Base-by-base conservation (phyloP, 352 stramenopile genomes). In the Saprolegnia diclina region DNA sequence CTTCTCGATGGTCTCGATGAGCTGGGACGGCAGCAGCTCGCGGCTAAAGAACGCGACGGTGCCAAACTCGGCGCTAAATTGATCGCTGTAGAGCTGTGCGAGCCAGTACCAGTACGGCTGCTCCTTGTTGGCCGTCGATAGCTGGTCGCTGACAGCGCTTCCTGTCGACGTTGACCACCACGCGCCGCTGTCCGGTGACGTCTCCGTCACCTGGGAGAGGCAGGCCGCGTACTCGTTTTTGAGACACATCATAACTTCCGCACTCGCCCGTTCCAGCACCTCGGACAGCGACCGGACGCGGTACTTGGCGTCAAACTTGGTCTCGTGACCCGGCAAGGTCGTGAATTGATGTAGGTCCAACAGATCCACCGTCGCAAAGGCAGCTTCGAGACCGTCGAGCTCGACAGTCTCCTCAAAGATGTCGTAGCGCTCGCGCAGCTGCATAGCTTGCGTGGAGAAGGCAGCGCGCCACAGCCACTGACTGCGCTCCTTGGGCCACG, bases 1-100 rank as follows among this genome's bases (percentile, higher is more conserved):
- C 62, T 77, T 79, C 61, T 82, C 79, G 75, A 85, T 80, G 4
- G 74, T 77, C 29, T 75, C 72, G 35, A 82, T 78, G 44, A 85
- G 73, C 75, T 82, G 78, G 42, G 73, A 55, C 2, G 78, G 78
- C 42, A 85, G 54, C 65, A 85, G 48, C 53, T 85, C 76, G 26
- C 72, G 76, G 29, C 69, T 80, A 44, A 81, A 82, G 66, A 85
- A 82, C 10, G 74, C 73, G 0, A 82, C 62, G 1, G 73, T 76
- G 38, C 78, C 76, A 40, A 85, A 85, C 64, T 81, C 78, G 22
- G 79, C 72, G 62, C 74, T 72, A 53, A 80, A 62, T 66, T 85
- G 76, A 26, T 66, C 64, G 48, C 74, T 73, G 68, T 76, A 79
- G 37, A 85, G 67, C 56, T 72, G 72, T n/a, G 75, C 72, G 37